Evolutionary conservation across 2,329 filamentous ascomycete genomes (phyloP).

Genomic region (Pestalotiopsis sp.): DNA sequence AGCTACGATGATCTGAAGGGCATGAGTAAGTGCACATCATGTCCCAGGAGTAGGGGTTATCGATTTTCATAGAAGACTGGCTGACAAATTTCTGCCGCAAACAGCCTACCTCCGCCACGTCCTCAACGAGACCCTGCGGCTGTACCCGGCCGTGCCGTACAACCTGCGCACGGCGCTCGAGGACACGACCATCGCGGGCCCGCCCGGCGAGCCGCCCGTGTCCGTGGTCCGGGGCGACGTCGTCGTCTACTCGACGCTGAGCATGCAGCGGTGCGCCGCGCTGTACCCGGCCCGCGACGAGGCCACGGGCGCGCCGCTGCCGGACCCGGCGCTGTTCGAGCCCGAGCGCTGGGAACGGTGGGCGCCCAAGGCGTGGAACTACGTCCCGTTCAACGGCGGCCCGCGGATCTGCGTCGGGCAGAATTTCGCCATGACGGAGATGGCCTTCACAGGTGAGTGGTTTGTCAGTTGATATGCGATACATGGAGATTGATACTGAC

Average conservation of each 20-base stretch:
- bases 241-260: constrained; percentile 51
- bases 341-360: constrained; percentile 55
- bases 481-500: constrained; percentile 21
- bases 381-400: constrained; percentile 55
- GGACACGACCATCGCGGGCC: constrained; percentile 25
- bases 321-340: constrained; percentile 42
- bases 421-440: constrained; percentile 62
- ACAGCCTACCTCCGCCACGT: constrained; percentile 56
- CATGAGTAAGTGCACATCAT: constrained; percentile 46
- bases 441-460: constrained; percentile 49
- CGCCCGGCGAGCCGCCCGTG: constrained; percentile 35
- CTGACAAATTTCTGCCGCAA: not conserved
- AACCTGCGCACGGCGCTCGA: constrained; percentile 39
- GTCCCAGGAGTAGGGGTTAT: no score
- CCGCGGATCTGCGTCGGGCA: constrained; percentile 61
- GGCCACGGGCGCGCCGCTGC: constrained; percentile 31
- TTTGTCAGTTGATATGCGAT: not conserved
- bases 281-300: constrained; percentile 45
- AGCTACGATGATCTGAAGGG: constrained; percentile 69
- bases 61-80: not conserved
- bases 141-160: constrained; percentile 63
- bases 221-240: constrained; percentile 48
- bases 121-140: constrained; percentile 44
- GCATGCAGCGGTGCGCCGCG: constrained; percentile 52
- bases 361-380: constrained; percentile 56